These are phyloP conservation scores for Lanmaoa pseudosensibilis DNA, from an alignment of 768 basidiomycete genomes.

Conservation along the genomic window DNA sequence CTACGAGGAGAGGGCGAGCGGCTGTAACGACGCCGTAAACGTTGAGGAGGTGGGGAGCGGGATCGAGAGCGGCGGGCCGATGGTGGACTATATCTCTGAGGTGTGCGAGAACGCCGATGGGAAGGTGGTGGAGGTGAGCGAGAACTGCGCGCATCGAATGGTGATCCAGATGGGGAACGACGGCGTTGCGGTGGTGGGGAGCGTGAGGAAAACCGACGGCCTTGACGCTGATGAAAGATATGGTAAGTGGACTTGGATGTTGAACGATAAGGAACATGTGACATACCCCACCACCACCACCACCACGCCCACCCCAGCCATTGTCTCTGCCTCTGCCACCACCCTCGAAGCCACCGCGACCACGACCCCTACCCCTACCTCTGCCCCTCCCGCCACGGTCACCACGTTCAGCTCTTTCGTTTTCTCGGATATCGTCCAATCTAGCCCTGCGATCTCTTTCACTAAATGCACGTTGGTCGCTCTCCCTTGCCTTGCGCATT, in stretches of 20 bases:
- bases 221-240: conserved; percentile 36
- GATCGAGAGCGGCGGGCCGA: conserved; percentile 41
- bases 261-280: conserved; percentile 6
- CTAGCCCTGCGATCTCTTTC: conserved; percentile 69
- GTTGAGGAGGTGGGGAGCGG: conserved; percentile 27
- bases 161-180: conserved; percentile 41
- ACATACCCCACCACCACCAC: conserved; percentile 36
- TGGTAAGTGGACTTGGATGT: conserved; percentile 6
- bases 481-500: conserved; percentile 68
- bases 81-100: conserved; percentile 34
- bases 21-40: conserved; percentile 26
- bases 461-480: conserved; percentile 62
- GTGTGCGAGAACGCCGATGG: conserved; percentile 41
- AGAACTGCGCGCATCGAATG: conserved; percentile 40
- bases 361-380: conserved; percentile 59
- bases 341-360: conserved; percentile 49
- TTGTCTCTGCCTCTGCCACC: conserved; percentile 51
- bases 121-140: conserved; percentile 38
- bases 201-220: conserved; percentile 46
- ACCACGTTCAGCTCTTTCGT: conserved; percentile 49
- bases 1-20: conserved; percentile 29
- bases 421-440: conserved; percentile 67
- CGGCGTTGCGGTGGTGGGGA: conserved; percentile 50
- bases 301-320: conserved; percentile 69
- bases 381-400: conserved; percentile 51